These are phyloP conservation scores for Diplodia sapinea DNA, from an alignment of 2,329 filamentous ascomycete species.

Conservation along the genomic window DNA sequence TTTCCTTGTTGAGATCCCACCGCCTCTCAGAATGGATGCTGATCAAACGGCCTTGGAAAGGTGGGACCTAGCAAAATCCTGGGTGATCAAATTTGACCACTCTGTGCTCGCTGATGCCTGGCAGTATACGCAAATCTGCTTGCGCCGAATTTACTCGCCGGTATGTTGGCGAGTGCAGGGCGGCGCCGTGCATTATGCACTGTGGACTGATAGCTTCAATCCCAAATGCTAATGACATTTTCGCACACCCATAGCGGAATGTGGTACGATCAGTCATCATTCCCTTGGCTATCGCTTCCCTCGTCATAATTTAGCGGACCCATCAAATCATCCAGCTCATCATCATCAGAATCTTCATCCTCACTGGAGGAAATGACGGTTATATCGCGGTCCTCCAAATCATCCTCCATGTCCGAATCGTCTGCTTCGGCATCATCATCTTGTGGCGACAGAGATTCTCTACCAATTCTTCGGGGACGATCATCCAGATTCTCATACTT, in stretches of 20 bases:
- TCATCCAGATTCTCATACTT: conserved; percentile 40
- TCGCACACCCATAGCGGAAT: neutral
- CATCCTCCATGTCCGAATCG: conserved; percentile 33
- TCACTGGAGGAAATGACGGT: conserved; percentile 6
- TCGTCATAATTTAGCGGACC: conserved; percentile 16
- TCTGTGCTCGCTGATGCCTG: neutral
- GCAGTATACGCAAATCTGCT: neutral
- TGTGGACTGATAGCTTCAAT: neutral
- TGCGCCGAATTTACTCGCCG: neutral
- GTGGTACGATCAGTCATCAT: conserved; percentile 8
- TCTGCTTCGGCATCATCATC: conserved; percentile 25
- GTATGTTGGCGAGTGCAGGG: neutral
- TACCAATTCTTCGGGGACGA: neutral
- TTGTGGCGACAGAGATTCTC: conserved; percentile 35
- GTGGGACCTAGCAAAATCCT: too few species aligned
- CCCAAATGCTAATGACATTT: too few species aligned
- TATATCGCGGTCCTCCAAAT: conserved; percentile 28
- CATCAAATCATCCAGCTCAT: conserved; percentile 28
- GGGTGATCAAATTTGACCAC: neutral
- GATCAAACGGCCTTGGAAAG: neutral
- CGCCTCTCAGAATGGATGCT: neutral
- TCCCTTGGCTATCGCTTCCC: neutral
- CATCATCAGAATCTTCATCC: conserved; percentile 19
- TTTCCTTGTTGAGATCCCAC: neutral
- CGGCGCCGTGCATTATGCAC: neutral